These are phyloP conservation scores for Imleria badia DNA, from an alignment of 768 basidiomycete genomes.

Conservation along the genomic window DNA sequence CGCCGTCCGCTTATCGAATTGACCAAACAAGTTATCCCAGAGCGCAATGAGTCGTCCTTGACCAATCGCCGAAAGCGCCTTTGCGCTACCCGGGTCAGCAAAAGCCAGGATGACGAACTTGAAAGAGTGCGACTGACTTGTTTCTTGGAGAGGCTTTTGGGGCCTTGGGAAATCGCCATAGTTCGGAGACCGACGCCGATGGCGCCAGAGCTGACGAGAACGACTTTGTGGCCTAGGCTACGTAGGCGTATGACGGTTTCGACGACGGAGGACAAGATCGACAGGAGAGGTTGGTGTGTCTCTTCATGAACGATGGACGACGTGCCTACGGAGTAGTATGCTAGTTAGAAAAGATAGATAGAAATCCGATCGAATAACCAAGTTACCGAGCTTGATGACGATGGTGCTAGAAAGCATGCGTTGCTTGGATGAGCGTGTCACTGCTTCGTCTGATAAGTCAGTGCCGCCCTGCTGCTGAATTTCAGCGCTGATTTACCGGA, in stretches of 20 bases:
- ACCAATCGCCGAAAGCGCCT: conserved; percentile 96
- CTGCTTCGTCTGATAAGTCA: conserved; percentile 8
- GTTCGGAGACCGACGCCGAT: conserved; percentile 93
- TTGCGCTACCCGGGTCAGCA: conserved; percentile 23
- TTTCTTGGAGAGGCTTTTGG: conserved; percentile 82
- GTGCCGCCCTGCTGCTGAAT: neutral
- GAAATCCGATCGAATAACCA: neutral
- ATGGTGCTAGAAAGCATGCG: conserved; percentile 55
- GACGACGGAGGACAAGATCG: conserved; percentile 87
- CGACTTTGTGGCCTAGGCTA: conserved; percentile 85
- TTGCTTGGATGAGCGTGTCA: conserved; percentile 20
- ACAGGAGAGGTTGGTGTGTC: conserved; percentile 88
- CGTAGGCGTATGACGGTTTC: conserved; percentile 85
- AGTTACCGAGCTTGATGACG: conserved; percentile 81
- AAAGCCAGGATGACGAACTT: neutral
- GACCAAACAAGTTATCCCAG: conserved; percentile 96
- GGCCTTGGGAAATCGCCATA: conserved; percentile 86
- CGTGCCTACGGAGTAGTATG: conserved; percentile 54
- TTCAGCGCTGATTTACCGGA: conserved; percentile 3
- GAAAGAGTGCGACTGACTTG: conserved; percentile 57
- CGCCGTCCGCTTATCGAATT: conserved; percentile 92
- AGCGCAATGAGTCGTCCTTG: conserved; percentile 95
- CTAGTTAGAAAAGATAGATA: conserved; percentile 10
- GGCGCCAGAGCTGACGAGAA: conserved; percentile 96
- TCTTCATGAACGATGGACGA: conserved; percentile 96